Evolutionary conservation across 2,329 filamentous ascomycete genomes (phyloP).

Genomic region (Exophiala sideris): DNA sequence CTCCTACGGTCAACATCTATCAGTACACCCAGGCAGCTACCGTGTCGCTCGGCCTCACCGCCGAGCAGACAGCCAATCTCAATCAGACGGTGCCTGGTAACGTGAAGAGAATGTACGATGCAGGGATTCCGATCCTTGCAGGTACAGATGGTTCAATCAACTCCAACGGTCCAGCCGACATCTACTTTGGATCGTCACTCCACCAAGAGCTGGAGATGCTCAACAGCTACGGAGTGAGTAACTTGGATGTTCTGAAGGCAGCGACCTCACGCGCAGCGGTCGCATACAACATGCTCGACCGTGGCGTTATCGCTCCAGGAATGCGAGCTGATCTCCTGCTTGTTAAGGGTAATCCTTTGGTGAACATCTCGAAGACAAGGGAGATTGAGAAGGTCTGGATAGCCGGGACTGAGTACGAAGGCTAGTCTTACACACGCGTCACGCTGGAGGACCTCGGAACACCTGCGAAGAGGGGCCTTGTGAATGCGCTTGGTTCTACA

Average conservation of each 20-base stretch:
- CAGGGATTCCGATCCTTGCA: conserved; percentile 24
- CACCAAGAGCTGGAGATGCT: conserved; percentile 24
- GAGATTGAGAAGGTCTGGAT: not conserved
- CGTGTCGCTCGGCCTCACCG: not conserved
- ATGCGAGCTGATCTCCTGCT: not conserved
- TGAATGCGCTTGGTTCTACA: too few relatives aligned
- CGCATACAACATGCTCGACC: conserved; percentile 21
- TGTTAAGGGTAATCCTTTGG: not conserved
- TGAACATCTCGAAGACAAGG: conserved; percentile 1
- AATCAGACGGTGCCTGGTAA: not conserved
- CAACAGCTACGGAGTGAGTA: conserved; percentile 23
- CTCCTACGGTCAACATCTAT: not conserved
- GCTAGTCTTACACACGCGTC: too few relatives aligned
- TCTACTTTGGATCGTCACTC: conserved; percentile 19
- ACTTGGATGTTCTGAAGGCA: conserved; percentile 22
- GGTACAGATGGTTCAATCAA: conserved; percentile 26
- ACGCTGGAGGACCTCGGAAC: too few relatives aligned
- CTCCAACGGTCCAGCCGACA: conserved; percentile 1
- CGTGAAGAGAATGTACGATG: conserved; percentile 8
- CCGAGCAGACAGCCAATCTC: not conserved
- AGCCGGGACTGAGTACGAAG: not conserved
- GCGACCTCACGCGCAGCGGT: conserved; percentile 24
- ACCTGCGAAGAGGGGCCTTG: too few relatives aligned
- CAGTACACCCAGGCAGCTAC: not conserved
- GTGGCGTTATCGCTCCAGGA: conserved; percentile 20